phyloP scores from a whole-genome alignment of 2,329 filamentous ascomycete genomes.

The Pseudogymnoascus verrucosus region DNA sequence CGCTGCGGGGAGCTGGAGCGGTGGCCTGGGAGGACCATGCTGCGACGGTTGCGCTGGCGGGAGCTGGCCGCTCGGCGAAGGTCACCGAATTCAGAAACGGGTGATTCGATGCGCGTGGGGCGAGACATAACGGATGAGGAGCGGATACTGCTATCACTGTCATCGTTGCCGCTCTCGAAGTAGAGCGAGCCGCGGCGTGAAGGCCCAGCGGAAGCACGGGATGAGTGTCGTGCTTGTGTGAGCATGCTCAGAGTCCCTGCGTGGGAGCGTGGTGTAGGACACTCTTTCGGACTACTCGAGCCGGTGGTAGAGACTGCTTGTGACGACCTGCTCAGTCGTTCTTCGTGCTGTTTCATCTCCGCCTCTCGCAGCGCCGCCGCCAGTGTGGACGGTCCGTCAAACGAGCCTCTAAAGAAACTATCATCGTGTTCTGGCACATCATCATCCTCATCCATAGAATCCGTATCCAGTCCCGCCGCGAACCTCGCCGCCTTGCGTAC shows the following conservation, averaged over 20 bases:
- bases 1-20: constrained; percentile 65
- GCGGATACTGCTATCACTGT: constrained; percentile 80
- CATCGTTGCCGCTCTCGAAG: constrained; percentile 72
- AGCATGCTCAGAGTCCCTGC: constrained; percentile 51
- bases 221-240: constrained; percentile 32
- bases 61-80: constrained; percentile 70
- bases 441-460: constrained; percentile 50
- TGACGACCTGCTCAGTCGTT: constrained; percentile 44
- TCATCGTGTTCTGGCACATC: constrained; percentile 44
- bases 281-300: constrained; percentile 85
- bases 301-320: constrained; percentile 62
- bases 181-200: constrained; percentile 72
- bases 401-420: constrained; percentile 43
- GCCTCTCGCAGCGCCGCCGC: constrained; percentile 42
- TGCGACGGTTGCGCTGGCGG: constrained; percentile 76
- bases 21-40: constrained; percentile 67
- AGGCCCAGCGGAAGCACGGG: constrained; percentile 35
- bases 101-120: constrained; percentile 33
- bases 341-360: constrained; percentile 23
- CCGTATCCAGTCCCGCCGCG: constrained; percentile 74
- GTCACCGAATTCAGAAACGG: constrained; percentile 77
- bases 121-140: constrained; percentile 70
- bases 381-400: constrained; percentile 49
- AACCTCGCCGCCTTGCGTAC: constrained; percentile 84
- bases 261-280: constrained; percentile 82